Conservation (phyloP, 441 rosid genomes). For the Bocquillonia castaneifolia region DNA sequence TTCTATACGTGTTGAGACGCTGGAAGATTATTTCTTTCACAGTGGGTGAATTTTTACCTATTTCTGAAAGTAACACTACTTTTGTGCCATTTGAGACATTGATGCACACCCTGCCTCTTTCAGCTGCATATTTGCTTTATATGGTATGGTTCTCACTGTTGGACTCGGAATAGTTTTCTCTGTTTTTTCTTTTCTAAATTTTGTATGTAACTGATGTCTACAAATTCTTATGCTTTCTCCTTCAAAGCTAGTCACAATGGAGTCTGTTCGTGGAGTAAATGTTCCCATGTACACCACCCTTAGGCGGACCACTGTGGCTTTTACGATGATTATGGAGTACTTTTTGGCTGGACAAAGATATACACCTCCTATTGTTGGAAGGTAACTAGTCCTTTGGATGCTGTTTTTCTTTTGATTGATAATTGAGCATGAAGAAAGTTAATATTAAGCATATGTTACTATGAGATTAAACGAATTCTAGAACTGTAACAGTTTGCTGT, state of each 20-base stretch:
- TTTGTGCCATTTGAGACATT: conserved; percentile 67
- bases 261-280: conserved; percentile 92
- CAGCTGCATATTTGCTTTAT: conserved; percentile 74
- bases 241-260: conserved; percentile 86
- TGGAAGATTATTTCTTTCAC: conserved; percentile 64
- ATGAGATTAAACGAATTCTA: neutral
- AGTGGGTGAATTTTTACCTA: conserved; percentile 43
- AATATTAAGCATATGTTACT: neutral
- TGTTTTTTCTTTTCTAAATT: neutral
- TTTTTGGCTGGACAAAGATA: conserved; percentile 74
- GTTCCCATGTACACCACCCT: conserved; percentile 98
- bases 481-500: neutral
- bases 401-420: conserved; percentile 7
- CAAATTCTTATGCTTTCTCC: conserved; percentile 29
- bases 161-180: neutral
- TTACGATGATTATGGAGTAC: conserved; percentile 85
- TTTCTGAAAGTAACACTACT: conserved; percentile 40
- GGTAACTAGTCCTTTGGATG: conserved; percentile 38
- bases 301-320: conserved; percentile 85
- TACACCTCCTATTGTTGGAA: conserved; percentile 63
- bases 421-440: neutral
- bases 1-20: conserved; percentile 63
- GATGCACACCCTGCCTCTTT: conserved; percentile 68
- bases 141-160: conserved; percentile 51
- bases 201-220: conserved; percentile 17